These are phyloP conservation scores for Violaceomyces palustris DNA, from an alignment of 1,284 basidiomycete species.

Conservation along the genomic window DNA sequence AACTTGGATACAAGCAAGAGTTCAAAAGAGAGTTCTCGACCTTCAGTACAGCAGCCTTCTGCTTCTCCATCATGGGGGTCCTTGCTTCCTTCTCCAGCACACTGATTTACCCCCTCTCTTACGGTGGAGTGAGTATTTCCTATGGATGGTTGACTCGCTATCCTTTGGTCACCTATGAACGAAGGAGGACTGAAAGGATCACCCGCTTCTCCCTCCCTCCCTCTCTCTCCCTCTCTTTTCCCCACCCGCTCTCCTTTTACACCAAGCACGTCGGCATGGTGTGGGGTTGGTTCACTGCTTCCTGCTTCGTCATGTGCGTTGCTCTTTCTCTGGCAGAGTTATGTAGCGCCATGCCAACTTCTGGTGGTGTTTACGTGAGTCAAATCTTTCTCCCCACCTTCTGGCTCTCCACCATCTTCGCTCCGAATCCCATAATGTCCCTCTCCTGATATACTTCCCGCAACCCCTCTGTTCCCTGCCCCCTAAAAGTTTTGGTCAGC, in stretches of 20 bases:
- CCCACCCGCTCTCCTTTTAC: too few relatives aligned
- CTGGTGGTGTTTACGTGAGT: constrained; percentile 66
- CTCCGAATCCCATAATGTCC: too few relatives aligned
- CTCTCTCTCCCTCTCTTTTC: too few relatives aligned
- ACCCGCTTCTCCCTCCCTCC: too few relatives aligned
- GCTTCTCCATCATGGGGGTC: constrained; percentile 2
- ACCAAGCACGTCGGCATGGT: constrained; percentile 3
- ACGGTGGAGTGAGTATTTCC: too few relatives aligned
- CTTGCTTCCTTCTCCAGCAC: constrained; percentile 1
- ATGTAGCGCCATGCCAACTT: constrained; percentile 2
- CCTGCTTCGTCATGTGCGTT: constrained; percentile 1
- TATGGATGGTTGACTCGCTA: too few relatives aligned
- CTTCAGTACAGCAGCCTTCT: not conserved
- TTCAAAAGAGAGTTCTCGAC: constrained; percentile 1
- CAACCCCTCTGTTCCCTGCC: too few relatives aligned
- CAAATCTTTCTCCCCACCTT: too few relatives aligned
- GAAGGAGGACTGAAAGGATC: too few relatives aligned
- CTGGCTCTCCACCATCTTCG: too few relatives aligned
- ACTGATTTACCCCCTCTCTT: not conserved
- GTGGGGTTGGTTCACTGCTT: constrained; percentile 2
- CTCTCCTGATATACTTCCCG: too few relatives aligned
- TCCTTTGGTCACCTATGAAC: too few relatives aligned
- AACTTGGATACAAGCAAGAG: constrained; percentile 1
- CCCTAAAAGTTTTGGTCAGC: constrained; percentile 71
- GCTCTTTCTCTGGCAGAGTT: constrained; percentile 2